Evolutionary conservation across 1,284 basidiomycete genomes (phyloP), one percentile per base, ranked within the genome.

Genomic region (Ustilago bromivora): DNA sequence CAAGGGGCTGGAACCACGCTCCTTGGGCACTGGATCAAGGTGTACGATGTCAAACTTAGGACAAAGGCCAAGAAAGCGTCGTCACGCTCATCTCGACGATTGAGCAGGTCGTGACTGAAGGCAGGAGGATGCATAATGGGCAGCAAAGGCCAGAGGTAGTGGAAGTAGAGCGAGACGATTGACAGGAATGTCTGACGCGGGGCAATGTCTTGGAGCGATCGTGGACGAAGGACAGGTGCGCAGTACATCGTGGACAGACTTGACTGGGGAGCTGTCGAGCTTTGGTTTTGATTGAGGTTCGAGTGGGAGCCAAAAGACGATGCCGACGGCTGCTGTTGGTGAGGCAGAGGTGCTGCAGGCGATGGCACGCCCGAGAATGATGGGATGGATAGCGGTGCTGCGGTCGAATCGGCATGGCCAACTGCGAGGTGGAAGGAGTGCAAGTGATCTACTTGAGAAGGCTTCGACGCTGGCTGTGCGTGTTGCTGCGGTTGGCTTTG

Each of bases 161-260:
- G 70, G 51, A 75, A 80, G 61, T 81, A 81, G 47, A 81, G 68
- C 35, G 71, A 69, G 31, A 80, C 52, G 51, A 80, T 64, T 4
- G 74, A 68, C 19, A 81, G 49, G 59, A 81, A 81, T 1, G 75
- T 79, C 64, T 78, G 75, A 28, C 78, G 63, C 3, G 78, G 80
- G 2, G 80, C 80, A 36, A 81, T 65, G 57, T 81, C 77, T 57
- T 79, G 78, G 15, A 81, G 62, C 40, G 67, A 80, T 51, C 78
- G 66, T 2, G 80, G 80, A 4, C 71, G 63, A n/a, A 76, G 28
- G 35, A 78, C 63, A 17, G 78, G 72, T 3, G 67, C 76, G 35
- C 71, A 62, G 47, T 62, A 70, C 64, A 76, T 66, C 35, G 61
- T 73, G 15, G 68, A 57, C 7, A 67, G 51, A 43, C 43, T 57